These are phyloP conservation scores for Tylopilus plumbeoviolaceoides DNA, from an alignment of 768 basidiomycete species.

Conservation along the genomic window DNA sequence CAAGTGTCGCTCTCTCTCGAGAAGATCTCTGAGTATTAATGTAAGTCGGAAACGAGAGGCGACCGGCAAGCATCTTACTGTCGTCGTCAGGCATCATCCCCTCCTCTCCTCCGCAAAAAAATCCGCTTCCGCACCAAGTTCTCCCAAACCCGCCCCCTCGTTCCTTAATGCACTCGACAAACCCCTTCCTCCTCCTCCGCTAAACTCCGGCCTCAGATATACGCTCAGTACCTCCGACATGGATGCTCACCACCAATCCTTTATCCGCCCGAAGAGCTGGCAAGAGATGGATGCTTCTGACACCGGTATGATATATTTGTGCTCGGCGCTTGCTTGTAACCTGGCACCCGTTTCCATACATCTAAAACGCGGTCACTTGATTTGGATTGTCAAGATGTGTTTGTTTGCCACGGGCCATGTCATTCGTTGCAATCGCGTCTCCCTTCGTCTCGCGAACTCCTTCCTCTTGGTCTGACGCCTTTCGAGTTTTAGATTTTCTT, in stretches of 20 bases:
- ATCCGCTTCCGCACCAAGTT: slow-evolving; percentile 26
- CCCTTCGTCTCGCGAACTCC: slow-evolving; percentile 3
- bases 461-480: slow-evolving; percentile 17
- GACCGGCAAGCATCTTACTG: background rate
- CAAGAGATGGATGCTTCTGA: slow-evolving; percentile 13
- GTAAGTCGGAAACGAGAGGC: slow-evolving; percentile 17
- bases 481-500: slow-evolving; percentile 27
- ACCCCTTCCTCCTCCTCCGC: slow-evolving; percentile 38
- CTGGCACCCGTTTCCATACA: slow-evolving; percentile 16
- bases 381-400: slow-evolving; percentile 11
- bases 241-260: slow-evolving; percentile 22
- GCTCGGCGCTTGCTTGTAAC: slow-evolving; percentile 7
- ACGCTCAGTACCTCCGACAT: slow-evolving; percentile 24
- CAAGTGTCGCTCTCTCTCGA: background rate
- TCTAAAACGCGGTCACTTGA: slow-evolving; percentile 3
- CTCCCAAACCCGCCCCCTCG: slow-evolving; percentile 11
- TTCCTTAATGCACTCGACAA: slow-evolving; percentile 30
- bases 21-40: slow-evolving; percentile 9
- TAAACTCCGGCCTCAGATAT: slow-evolving; percentile 24
- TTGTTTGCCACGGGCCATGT: slow-evolving; percentile 24
- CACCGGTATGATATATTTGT: slow-evolving; percentile 19
- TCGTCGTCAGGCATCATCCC: slow-evolving; percentile 17
- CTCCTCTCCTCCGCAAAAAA: slow-evolving; percentile 23
- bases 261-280: slow-evolving; percentile 25
- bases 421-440: slow-evolving; percentile 14